phyloP scores from a whole-genome alignment of 2,329 filamentous ascomycete species.

The Penicillium italicum region DNA sequence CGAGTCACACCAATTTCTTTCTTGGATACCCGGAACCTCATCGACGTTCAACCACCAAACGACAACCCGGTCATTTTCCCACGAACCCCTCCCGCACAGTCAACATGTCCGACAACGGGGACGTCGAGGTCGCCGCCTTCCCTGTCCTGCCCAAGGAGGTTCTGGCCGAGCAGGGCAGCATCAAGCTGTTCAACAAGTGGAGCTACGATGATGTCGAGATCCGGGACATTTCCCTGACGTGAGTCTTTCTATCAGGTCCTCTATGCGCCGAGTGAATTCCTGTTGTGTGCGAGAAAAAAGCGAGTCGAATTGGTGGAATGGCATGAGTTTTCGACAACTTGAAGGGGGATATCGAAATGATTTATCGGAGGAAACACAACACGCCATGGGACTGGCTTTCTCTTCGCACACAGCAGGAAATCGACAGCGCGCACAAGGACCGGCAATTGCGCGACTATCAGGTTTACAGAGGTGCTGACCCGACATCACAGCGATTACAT shows the following conservation, averaged over 20 bases:
- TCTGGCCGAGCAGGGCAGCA: constrained; percentile 78
- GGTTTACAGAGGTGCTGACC: constrained; percentile 30
- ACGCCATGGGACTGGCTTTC: background rate
- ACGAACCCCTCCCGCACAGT: constrained; percentile 41
- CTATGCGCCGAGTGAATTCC: constrained; percentile 29
- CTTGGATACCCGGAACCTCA: constrained; percentile 32
- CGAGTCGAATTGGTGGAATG: constrained; percentile 14
- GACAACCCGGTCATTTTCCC: constrained; percentile 39
- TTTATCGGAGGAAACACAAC: constrained; percentile 3
- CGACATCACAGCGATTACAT: constrained; percentile 81
- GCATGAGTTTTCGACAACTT: constrained; percentile 8
- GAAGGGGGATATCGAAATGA: constrained; percentile 3
- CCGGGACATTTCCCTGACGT: constrained; percentile 99
- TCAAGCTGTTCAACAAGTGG: constrained; percentile 99
- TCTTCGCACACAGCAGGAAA: constrained; percentile 10
- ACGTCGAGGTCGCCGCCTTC: constrained; percentile 81
- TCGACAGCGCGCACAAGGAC: constrained; percentile 5
- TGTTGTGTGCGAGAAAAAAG: constrained; percentile 17
- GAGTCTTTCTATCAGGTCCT: constrained; percentile 47
- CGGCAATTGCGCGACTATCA: constrained; percentile 7
- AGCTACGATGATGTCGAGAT: constrained; percentile 99
- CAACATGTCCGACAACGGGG: constrained; percentile 91
- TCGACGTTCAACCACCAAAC: constrained; percentile 40
- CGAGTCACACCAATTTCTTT: constrained; percentile 41
- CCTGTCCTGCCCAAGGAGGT: constrained; percentile 91